phyloP scores from a whole-genome alignment of 345 rosid genomes.

The Brassica incana region DNA sequence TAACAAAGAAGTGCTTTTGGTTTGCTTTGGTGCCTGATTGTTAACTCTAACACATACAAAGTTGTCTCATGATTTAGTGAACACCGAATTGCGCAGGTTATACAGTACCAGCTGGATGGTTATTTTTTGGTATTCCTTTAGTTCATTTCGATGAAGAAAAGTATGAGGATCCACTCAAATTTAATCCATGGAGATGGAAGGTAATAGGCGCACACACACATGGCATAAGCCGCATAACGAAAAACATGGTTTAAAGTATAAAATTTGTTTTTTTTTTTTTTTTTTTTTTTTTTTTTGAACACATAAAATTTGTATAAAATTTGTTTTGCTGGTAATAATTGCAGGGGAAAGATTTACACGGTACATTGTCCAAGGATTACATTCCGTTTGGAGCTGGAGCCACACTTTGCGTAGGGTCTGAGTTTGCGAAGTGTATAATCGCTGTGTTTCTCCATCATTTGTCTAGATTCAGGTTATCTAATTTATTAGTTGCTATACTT shows the following conservation, averaged over 20 bases:
- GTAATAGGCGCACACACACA: neutral
- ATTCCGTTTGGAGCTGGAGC: slow-evolving; percentile 21
- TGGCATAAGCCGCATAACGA: neutral
- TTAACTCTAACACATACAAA: neutral
- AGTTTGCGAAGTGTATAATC: neutral
- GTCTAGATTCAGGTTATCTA: slow-evolving; percentile 6
- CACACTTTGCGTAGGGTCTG: slow-evolving; percentile 13
- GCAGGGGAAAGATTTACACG: slow-evolving; percentile 3
- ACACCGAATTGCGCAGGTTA: slow-evolving; percentile 2
- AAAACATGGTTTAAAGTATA: neutral
- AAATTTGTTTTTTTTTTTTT: neutral
- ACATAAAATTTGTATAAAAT: too few relatives aligned
- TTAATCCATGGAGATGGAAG: slow-evolving; percentile 28
- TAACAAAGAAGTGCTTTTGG: neutral
- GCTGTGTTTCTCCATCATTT: slow-evolving; percentile 3
- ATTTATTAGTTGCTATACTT: neutral
- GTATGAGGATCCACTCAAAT: slow-evolving; percentile 12
- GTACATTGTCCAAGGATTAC: neutral
- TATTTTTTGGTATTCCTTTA: slow-evolving; percentile 12
- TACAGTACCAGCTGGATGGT: slow-evolving; percentile 25
- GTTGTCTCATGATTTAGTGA: neutral
- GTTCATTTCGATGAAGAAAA: slow-evolving; percentile 16
- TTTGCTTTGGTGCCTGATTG: neutral
- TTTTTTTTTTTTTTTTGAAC: too few relatives aligned
- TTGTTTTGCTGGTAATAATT: neutral